phyloP scores from a whole-genome alignment of 257 asterid species.

The Craterostigma plantagineum region DNA sequence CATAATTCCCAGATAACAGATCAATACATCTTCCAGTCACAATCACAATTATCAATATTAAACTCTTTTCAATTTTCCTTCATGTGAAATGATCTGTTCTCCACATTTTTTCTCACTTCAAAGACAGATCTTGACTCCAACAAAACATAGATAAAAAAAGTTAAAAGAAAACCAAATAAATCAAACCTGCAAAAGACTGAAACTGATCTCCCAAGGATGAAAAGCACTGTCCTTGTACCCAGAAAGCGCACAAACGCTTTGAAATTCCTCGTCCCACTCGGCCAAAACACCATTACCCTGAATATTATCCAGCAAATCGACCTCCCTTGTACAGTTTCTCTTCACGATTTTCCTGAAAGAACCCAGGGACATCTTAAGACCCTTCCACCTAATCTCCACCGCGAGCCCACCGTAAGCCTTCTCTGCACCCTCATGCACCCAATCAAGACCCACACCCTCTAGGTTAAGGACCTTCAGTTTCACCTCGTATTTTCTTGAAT shows the following conservation, averaged over 20 bases:
- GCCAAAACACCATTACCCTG: slow-evolving; percentile 28
- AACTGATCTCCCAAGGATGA: slow-evolving; percentile 86
- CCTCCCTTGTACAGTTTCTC: slow-evolving; percentile 47
- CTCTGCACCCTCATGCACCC: slow-evolving; percentile 36
- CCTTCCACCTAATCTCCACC: slow-evolving; percentile 59
- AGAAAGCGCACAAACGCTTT: slow-evolving; percentile 42
- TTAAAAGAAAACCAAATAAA: slow-evolving; percentile 8
- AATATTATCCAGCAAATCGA: slow-evolving; percentile 16
- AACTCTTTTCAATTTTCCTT: too few species aligned
- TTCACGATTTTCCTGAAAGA: slow-evolving; percentile 20
- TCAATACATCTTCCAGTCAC: too few species aligned
- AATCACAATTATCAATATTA: too few species aligned
- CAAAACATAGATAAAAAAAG: neutral
- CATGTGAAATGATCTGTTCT: neutral
- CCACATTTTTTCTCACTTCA: too few species aligned
- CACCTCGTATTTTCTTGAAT: slow-evolving; percentile 50
- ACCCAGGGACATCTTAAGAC: slow-evolving; percentile 30
- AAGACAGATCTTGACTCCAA: neutral
- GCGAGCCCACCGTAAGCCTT: slow-evolving; percentile 34
- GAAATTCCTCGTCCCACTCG: slow-evolving; percentile 89
- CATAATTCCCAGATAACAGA: too few species aligned
- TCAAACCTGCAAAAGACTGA: slow-evolving; percentile 73
- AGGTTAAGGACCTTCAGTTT: slow-evolving; percentile 34
- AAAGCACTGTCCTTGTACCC: slow-evolving; percentile 64
- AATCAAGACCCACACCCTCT: slow-evolving; percentile 39